These are phyloP conservation scores for Heritiera fomes DNA, from an alignment of 345 rosid species.

Conservation along the genomic window DNA sequence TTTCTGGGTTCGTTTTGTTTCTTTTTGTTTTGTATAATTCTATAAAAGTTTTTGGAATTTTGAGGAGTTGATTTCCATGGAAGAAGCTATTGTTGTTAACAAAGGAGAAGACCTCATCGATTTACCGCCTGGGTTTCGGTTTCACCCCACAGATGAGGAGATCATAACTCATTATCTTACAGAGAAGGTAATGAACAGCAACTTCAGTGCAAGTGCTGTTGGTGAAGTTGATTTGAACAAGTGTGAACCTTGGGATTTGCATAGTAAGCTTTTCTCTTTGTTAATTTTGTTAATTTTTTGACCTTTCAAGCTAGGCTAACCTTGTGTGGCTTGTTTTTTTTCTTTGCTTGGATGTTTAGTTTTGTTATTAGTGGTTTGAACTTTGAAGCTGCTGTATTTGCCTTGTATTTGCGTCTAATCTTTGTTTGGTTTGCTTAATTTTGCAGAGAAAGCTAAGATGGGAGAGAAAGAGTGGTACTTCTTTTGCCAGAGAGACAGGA, in stretches of 20 bases:
- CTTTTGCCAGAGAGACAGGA: slow-evolving; percentile 87
- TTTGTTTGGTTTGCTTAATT: neutral
- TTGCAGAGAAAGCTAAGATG: slow-evolving; percentile 88
- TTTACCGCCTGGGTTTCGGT: slow-evolving; percentile 87
- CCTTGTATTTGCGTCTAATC: neutral
- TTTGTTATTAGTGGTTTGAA: neutral
- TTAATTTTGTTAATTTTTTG: neutral
- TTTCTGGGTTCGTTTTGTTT: slow-evolving; percentile 25
- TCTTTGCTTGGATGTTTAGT: neutral
- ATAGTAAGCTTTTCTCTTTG: slow-evolving; percentile 42
- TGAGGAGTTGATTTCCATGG: slow-evolving; percentile 35
- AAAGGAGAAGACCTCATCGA: slow-evolving; percentile 56
- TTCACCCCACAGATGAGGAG: slow-evolving; percentile 95
- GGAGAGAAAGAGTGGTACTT: slow-evolving; percentile 96
- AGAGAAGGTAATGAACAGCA: slow-evolving; percentile 50
- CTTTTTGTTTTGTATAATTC: slow-evolving; percentile 12
- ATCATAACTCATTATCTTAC: slow-evolving; percentile 70
- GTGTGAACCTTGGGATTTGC: slow-evolving; percentile 96
- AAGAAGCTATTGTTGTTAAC: slow-evolving; percentile 57
- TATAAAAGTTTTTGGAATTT: neutral
- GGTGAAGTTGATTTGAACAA: slow-evolving; percentile 87
- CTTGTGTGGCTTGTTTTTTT: neutral
- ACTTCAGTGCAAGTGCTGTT: slow-evolving; percentile 57
- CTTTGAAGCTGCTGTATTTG: neutral
- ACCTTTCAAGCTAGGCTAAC: neutral